A percentile compares a stretch with the other conserved stretches of the same genome.
Conservation (phyloP, 1,284 basidiomycete genomes). For the Apiotrichum laibachii region DNA sequence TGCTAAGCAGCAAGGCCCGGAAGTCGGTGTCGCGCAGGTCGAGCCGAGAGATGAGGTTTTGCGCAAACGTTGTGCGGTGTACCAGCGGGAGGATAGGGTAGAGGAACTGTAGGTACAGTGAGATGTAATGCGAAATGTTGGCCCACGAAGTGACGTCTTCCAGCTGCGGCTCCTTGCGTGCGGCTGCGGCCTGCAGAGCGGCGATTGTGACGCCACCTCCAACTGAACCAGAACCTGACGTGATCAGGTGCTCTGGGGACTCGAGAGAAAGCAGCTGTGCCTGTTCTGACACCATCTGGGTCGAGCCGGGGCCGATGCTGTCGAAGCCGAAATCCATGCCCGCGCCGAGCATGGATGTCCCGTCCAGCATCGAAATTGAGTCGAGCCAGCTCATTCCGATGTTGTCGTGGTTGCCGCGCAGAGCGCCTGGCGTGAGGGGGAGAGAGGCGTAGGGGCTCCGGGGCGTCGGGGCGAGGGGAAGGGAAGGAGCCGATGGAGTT, state of each 20-base stretch:
- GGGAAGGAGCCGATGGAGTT: neutral
- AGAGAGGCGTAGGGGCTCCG: slow-evolving; percentile 23
- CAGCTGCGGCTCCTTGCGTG: slow-evolving; percentile 35
- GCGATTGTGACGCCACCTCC: neutral
- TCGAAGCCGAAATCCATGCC: slow-evolving; percentile 17
- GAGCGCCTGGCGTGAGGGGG: slow-evolving; percentile 19
- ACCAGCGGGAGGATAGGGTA: slow-evolving; percentile 49
- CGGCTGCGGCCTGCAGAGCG: neutral
- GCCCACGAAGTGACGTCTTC: slow-evolving; percentile 49
- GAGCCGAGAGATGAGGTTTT: slow-evolving; percentile 43
- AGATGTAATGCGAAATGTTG: slow-evolving; percentile 48
- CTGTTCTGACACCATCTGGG: slow-evolving; percentile 34
- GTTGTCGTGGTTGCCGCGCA: slow-evolving; percentile 14
- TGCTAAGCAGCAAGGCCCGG: slow-evolving; percentile 46
- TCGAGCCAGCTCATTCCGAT: slow-evolving; percentile 28
- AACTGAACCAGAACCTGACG: neutral
- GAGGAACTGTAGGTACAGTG: slow-evolving; percentile 47
- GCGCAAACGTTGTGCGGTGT: slow-evolving; percentile 49
- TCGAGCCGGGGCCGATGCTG: slow-evolving; percentile 5
- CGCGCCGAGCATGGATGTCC: slow-evolving; percentile 9
- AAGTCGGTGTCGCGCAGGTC: slow-evolving; percentile 49
- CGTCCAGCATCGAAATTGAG: slow-evolving; percentile 19
- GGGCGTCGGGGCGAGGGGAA: slow-evolving; percentile 1
- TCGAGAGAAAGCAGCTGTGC: slow-evolving; percentile 42
- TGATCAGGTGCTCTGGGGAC: slow-evolving; percentile 29